A percentile compares a stretch with the other conserved stretches of the same genome.
Evolutionary conservation across 257 asterid species (phyloP).

Genomic region (Linaria vulgaris): DNA sequence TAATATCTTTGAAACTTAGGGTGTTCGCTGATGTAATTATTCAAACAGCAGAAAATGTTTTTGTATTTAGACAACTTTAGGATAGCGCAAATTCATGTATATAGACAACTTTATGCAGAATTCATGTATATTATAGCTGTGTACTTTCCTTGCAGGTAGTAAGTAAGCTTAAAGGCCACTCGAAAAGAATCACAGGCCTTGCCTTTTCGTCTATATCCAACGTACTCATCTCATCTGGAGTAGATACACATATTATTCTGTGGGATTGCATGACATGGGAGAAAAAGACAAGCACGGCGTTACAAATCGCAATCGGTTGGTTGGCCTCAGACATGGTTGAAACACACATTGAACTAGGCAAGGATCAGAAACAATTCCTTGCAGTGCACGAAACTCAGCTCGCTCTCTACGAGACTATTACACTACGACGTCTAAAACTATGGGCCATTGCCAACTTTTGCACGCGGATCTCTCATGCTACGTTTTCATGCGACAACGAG

Average conservation of each 20-base stretch:
- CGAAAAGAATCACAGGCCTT: slow-evolving; percentile 52
- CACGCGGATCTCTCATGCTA: slow-evolving; percentile 58
- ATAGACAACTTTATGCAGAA: no score
- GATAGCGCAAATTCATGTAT: no score
- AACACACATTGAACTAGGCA: slow-evolving; percentile 54
- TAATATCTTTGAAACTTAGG: no score
- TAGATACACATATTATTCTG: slow-evolving; percentile 61
- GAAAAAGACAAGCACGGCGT: slow-evolving; percentile 45
- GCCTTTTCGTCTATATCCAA: slow-evolving; percentile 51
- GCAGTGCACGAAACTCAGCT: slow-evolving; percentile 79
- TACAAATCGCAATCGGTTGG: slow-evolving; percentile 57
- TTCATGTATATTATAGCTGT: no score
- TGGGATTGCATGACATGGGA: slow-evolving; percentile 71
- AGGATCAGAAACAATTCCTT: slow-evolving; percentile 58
- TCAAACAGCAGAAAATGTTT: no score
- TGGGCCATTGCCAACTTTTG: slow-evolving; percentile 70
- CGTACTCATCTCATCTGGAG: slow-evolving; percentile 59
- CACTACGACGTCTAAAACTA: slow-evolving; percentile 64
- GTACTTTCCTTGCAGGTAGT: no score
- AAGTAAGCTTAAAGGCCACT: slow-evolving; percentile 62
- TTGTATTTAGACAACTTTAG: no score
- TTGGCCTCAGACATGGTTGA: slow-evolving; percentile 47
- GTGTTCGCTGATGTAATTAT: no score
- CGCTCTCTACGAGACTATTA: slow-evolving; percentile 57
- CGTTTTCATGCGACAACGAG: slow-evolving; percentile 56